Conservation (phyloP, 2,329 filamentous ascomycete species). For the Pyrenochaeta sp. region DNA sequence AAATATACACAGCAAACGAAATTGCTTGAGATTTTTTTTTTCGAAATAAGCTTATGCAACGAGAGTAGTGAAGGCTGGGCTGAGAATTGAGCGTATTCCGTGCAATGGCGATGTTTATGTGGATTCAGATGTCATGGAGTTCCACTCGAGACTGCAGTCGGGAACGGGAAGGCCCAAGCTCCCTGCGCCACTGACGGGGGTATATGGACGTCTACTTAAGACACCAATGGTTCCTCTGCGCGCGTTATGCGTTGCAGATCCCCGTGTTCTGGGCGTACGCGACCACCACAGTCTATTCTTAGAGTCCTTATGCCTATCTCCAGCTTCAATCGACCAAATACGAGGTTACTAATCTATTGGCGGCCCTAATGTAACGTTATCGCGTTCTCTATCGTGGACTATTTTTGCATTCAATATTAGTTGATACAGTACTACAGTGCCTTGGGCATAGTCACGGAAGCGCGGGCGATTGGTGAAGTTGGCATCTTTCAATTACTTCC, state of each 20-base stretch:
- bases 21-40: not conserved
- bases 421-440: not conserved
- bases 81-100: not conserved
- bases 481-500: not conserved
- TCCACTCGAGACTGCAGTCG: not conserved
- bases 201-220: not conserved
- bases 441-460: not conserved
- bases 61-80: not conserved
- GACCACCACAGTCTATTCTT: not conserved
- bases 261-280: not conserved
- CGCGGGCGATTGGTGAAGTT: too few relatives aligned
- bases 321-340: not conserved
- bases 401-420: not conserved
- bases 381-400: not conserved
- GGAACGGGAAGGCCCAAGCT: conserved; percentile 7
- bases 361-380: not conserved
- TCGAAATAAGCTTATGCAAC: not conserved
- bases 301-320: not conserved
- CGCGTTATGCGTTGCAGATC: not conserved
- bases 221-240: not conserved
- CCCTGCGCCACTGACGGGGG: conserved; percentile 2
- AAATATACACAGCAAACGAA: not conserved
- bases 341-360: not conserved
- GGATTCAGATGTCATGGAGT: not conserved
- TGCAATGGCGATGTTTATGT: conserved; percentile 3